These are phyloP conservation scores for Pezizomycotina sp. DNA, from an alignment of 2,329 filamentous ascomycete genomes.

Conservation along the genomic window DNA sequence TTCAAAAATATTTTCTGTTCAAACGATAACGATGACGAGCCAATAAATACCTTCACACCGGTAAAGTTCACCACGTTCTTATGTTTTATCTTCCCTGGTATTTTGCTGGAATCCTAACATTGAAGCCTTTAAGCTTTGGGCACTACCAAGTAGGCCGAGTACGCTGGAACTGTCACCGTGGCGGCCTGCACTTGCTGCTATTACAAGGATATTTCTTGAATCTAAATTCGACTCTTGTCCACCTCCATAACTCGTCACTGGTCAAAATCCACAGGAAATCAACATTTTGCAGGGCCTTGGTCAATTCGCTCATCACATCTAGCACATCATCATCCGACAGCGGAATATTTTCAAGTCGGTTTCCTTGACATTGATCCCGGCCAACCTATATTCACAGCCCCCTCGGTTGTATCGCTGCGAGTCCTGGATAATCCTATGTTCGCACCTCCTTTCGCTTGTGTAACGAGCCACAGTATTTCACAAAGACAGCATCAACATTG, in stretches of 20 bases:
- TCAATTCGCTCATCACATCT: slow-evolving; percentile 22
- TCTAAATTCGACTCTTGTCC: slow-evolving; percentile 10
- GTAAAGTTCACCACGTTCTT: slow-evolving; percentile 21
- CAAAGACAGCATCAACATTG: slow-evolving; percentile 51
- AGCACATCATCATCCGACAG: slow-evolving; percentile 24
- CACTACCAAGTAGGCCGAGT: slow-evolving; percentile 29
- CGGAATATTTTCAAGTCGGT: too few relatives aligned
- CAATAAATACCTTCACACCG: slow-evolving; percentile 25
- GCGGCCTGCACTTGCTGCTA: slow-evolving; percentile 11
- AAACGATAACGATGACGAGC: slow-evolving; percentile 20
- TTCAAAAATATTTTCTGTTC: slow-evolving; percentile 48
- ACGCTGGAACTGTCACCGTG: slow-evolving; percentile 19
- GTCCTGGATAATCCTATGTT: slow-evolving; percentile 45
- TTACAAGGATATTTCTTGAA: slow-evolving; percentile 9
- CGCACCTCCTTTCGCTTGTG: slow-evolving; percentile 50
- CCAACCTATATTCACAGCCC: slow-evolving; percentile 56
- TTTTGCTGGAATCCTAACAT: slow-evolving; percentile 38
- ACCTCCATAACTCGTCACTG: slow-evolving; percentile 23
- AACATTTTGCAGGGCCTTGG: slow-evolving; percentile 19
- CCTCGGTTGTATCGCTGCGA: slow-evolving; percentile 53
- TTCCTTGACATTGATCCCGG: slow-evolving; percentile 64
- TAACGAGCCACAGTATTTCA: slow-evolving; percentile 30
- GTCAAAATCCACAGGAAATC: slow-evolving; percentile 23
- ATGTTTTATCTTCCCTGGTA: slow-evolving; percentile 8
- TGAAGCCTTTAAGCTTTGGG: slow-evolving; percentile 1